A percentile compares a stretch with the other conserved stretches of the same genome.
Evolutionary conservation across 768 basidiomycete species (phyloP).

Genomic region (Hypsizygus marmoreus): DNA sequence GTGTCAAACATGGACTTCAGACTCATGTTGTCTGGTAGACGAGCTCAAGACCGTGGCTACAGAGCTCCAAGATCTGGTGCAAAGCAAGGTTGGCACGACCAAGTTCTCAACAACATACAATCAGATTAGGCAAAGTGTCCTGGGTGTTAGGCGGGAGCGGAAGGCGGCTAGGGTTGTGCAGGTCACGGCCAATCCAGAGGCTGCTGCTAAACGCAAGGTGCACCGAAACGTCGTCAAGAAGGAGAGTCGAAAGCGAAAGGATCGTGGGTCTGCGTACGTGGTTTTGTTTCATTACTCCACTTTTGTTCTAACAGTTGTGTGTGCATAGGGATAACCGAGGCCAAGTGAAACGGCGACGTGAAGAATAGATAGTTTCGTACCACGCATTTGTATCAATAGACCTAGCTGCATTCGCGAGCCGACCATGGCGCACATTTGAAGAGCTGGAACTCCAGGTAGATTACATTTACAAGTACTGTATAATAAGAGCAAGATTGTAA

Average conservation of each 20-base stretch:
- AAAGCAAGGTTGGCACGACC: conserved; percentile 84
- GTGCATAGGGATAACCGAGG: conserved; percentile 17
- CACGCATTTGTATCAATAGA: too few species aligned
- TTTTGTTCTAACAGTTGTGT: not conserved
- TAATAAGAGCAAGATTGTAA: too few species aligned
- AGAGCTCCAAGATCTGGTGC: conserved; percentile 88
- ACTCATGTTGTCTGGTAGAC: conserved; percentile 42
- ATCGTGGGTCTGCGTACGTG: conserved; percentile 58
- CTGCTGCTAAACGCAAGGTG: conserved; percentile 72
- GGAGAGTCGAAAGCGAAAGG: conserved; percentile 83
- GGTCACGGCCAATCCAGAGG: conserved; percentile 71
- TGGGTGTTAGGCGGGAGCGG: conserved; percentile 70
- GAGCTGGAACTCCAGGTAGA: too few species aligned
- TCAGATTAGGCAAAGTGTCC: conserved; percentile 70
- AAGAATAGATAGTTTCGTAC: conserved; percentile 16
- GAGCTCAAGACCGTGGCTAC: conserved; percentile 79
- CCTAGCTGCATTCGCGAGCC: too few species aligned
- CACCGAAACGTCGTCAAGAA: conserved; percentile 78
- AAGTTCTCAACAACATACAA: conserved; percentile 81
- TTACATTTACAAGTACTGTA: too few species aligned
- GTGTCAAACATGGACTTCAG: not conserved
- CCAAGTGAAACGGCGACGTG: conserved; percentile 18
- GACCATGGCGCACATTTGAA: too few species aligned
- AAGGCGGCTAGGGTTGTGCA: conserved; percentile 62
- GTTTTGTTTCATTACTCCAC: not conserved